Conservation (phyloP, 129 eudicot species). For the Daucus carota region DH1_v3.0 NC_030381.2:4431501-4432000, state of each 20-base stretch:
- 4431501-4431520: neutral
- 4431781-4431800: conserved; percentile 14
- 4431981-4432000: conserved; percentile 91
- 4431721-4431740: conserved; percentile 5
- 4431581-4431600: conserved; percentile 14
- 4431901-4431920: conserved; percentile 15
- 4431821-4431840: conserved; percentile 38
- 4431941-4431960: conserved; percentile 87
- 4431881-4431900: neutral
- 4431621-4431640: conserved; percentile 64
- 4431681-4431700: conserved; percentile 32
- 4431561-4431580: conserved; percentile 13
- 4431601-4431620: conserved; percentile 33
- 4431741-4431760: conserved; percentile 22
- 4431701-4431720: conserved; percentile 18
- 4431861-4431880: conserved; percentile 1
- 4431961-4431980: conserved; percentile 87
- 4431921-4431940: conserved; percentile 83
- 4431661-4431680: conserved; percentile 68
- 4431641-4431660: conserved; percentile 83
- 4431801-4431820: conserved; percentile 43
- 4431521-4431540: conserved; percentile 1
- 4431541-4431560: conserved; percentile 34
- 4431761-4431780: conserved; percentile 14
- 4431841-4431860: conserved; percentile 29